Evolutionary conservation across 2,329 filamentous ascomycete genomes (phyloP), one percentile per base, ranked within the genome.

Genomic region (Coniochaeta hoffmannii): DNA sequence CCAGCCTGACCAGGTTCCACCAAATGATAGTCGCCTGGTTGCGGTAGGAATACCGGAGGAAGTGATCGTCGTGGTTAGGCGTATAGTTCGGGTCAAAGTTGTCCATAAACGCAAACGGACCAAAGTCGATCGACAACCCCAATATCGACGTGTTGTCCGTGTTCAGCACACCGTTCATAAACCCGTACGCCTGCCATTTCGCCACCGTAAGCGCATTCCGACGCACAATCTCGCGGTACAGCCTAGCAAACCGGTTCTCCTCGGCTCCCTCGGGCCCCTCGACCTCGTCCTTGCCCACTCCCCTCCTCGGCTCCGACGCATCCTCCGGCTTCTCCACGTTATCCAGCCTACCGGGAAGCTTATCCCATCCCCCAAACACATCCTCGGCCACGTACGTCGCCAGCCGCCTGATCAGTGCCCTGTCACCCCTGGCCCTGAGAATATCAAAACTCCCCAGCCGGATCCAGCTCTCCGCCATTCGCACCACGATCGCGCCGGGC

Each of bases 121-220:
- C 94, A 67, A 92, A 99, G 71, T 99, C 94, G 59, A 99, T 87
- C 6, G 88, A 93, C 0, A 99, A 74, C 0, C 94, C 94, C 55
- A 86, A 86, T 53, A 99, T 81, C 0, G 91, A 96, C 0, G 94
- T 99, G 69, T 99, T 99, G 68, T 99, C 94, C 0, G 94, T 97
- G 71, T 99, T 99, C 56, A 99, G 77, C 4, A 99, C 94, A 49
- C 94, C 94, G 65, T 99, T 99, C 80, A 96, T 97, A 74, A 99
- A 99, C n/a, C 90, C 94, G 66, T 97, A 97, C 0, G 90, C 91
- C 74, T 99, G 95, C 93, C 94, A 97, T 62, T 87, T 82, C 11
- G 94, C 94, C 1, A 97, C 92, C 0, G 89, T 95, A 57, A 80
- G 78, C 1, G 94, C 94, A 66, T 97, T 99, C 31, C 89, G 83